Evolutionary conservation across 2,329 filamentous ascomycete genomes (phyloP), one percentile per base, ranked within the genome.

Genomic region (Fusarium sororula): DNA sequence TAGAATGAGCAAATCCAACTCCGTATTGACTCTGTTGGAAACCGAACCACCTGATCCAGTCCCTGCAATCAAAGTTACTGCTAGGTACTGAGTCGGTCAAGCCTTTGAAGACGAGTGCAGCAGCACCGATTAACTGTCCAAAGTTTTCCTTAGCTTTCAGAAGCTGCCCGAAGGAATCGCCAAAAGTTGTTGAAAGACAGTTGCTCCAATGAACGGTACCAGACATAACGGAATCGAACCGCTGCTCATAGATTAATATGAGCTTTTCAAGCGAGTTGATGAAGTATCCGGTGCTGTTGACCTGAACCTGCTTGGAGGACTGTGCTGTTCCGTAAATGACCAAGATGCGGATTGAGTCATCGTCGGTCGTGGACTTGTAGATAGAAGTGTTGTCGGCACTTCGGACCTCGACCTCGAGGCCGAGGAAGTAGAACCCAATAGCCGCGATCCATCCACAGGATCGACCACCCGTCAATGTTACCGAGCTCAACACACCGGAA

Each of bases 201-300:
- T 1, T 28, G 0, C 1, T 2, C 50, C 50, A 38, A 0, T 1
- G n/a, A 9, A 28, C 0, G 5, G 35, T 5, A 0, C 51, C 51
- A 5, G 18, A 38, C 0, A 54, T 22, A 2, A 54, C 3, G 2
- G 0, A 10, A 28, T 38, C 51, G 3, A 4, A 13, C 2, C 10
- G 9, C 5, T 17, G 24, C 18, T 38, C 35, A 37, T 13, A 2
- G 50, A 18, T 26, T 0, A 0, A 4, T 0, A 54, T 2, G 3
- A 54, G 0, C 0, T 2, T 9, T 0, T 38, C 13, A 22, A 54
- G 0, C 0, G 51, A 54, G 3, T 12, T 28, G 3, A 54, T 28
- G 20, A 54, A 39, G 13, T 54, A 54, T 0, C 0, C 20, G 0
- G 51, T 28, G 5, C 7, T 10, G 5, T 10, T 54, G 24, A 54